Percentiles rank a stretch among this genome's conserved stretches.
Evolutionary conservation across 164 flowering plant genomes (phyloP).

Genomic region (Macadamia tetraphylla): DNA sequence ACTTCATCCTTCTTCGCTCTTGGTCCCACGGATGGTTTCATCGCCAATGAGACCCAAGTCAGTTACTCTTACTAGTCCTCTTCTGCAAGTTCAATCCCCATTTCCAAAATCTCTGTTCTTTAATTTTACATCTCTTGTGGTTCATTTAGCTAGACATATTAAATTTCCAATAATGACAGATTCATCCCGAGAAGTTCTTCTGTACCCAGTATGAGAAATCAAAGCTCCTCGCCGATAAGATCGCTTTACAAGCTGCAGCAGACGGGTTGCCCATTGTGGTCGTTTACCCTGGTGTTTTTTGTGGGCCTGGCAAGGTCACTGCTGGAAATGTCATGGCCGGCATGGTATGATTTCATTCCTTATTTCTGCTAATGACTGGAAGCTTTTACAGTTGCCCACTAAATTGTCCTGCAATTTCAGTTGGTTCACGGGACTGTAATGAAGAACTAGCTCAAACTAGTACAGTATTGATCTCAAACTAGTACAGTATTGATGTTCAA

Average conservation of each 20-base stretch:
- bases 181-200: slow-evolving; percentile 65
- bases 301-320: slow-evolving; percentile 83
- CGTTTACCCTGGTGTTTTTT: slow-evolving; percentile 85
- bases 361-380: too few relatives aligned
- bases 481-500: background rate
- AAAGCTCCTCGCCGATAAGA: slow-evolving; percentile 74
- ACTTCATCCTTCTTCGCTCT: slow-evolving; percentile 95
- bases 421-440: background rate
- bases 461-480: background rate
- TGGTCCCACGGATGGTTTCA: slow-evolving; percentile 73
- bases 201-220: slow-evolving; percentile 94
- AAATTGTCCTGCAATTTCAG: too few relatives aligned
- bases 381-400: too few relatives aligned
- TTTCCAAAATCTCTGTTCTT: background rate
- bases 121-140: background rate
- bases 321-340: slow-evolving; percentile 70
- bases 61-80: background rate
- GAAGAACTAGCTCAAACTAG: background rate
- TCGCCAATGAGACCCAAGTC: slow-evolving; percentile 82
- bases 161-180: slow-evolving; percentile 23
- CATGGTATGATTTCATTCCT: slow-evolving; percentile 35
- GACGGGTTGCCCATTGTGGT: slow-evolving; percentile 75
- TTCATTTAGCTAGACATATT: too few relatives aligned
- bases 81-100: background rate
- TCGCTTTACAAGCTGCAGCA: slow-evolving; percentile 66